A percentile compares a stretch with the other conserved stretches of the same genome.
phyloP scores from a whole-genome alignment of 805 yeast genomes.

The Spathaspora arborariae region DNA sequence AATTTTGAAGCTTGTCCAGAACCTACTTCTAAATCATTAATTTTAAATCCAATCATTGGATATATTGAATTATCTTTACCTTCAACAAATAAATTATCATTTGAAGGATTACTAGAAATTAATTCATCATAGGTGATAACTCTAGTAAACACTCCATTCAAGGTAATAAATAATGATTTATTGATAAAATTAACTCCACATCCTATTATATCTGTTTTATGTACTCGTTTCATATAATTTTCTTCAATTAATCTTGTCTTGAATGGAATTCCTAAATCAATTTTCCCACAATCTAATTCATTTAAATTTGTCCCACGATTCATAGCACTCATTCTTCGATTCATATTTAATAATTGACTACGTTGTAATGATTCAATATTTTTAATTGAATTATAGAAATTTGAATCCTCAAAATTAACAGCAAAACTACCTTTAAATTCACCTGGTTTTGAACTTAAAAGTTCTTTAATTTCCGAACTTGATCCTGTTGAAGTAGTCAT shows the following conservation, averaged over 20 bases:
- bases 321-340: constrained; percentile 31
- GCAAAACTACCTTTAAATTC: constrained; percentile 40
- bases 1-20: constrained; percentile 13
- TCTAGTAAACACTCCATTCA: constrained; percentile 61
- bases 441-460: constrained; percentile 35
- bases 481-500: neutral
- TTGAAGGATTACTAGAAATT: constrained; percentile 13
- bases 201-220: constrained; percentile 61
- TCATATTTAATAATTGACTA: constrained; percentile 30
- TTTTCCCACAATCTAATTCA: constrained; percentile 29
- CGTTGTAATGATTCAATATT: constrained; percentile 26
- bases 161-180: constrained; percentile 67
- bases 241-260: constrained; percentile 20
- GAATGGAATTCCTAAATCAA: constrained; percentile 35
- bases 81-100: constrained; percentile 18
- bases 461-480: constrained; percentile 15
- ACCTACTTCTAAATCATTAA: constrained; percentile 29
- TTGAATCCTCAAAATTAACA: constrained; percentile 36
- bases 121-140: constrained; percentile 24
- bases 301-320: constrained; percentile 20
- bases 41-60: constrained; percentile 32
- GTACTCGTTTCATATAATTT: constrained; percentile 9
- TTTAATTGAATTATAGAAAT: constrained; percentile 36
- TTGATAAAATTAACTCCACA: constrained; percentile 75
- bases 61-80: constrained; percentile 19